Percentiles rank a stretch among this genome's conserved stretches.
phyloP scores from a whole-genome alignment of 805 yeast species.

The Saturnispora besseyi region DNA sequence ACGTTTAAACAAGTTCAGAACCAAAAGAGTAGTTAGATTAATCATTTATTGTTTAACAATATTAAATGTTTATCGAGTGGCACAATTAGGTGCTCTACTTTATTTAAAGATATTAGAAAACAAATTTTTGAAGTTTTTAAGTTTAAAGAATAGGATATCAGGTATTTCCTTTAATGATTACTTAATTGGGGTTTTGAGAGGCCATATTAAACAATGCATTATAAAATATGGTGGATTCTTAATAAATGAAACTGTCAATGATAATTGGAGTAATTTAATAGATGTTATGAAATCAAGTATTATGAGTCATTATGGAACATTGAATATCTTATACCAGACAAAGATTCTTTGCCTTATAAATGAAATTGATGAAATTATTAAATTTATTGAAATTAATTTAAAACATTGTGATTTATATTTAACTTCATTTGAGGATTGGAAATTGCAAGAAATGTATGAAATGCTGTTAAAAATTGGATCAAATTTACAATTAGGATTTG shows the following conservation, averaged over 20 bases:
- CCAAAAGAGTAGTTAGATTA: not conserved
- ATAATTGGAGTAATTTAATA: not conserved
- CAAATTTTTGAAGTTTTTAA: not conserved
- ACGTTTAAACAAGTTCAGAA: not conserved
- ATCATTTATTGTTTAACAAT: not conserved
- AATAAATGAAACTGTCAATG: not conserved
- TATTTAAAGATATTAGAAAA: conserved; percentile 5
- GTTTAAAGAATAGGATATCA: not conserved
- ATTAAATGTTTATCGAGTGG: not conserved
- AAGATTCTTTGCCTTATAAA: not conserved
- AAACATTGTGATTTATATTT: not conserved
- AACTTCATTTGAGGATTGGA: conserved; percentile 5
- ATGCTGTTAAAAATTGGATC: not conserved
- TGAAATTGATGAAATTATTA: not conserved
- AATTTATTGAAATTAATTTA: not conserved
- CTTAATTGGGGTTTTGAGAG: conserved; percentile 1
- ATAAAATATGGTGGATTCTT: conserved; percentile 3
- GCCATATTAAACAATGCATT: conserved; percentile 1
- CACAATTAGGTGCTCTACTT: not conserved
- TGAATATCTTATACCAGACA: not conserved
- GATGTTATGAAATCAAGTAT: not conserved
- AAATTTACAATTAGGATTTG: not conserved
- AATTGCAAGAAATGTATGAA: conserved; percentile 7
- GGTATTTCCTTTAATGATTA: not conserved
- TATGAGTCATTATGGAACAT: not conserved